Percentiles rank a stretch among this genome's conserved stretches.
Conservation (phyloP, 2,329 filamentous ascomycete genomes). For the Pseudogymnoascus destructans region DNA sequence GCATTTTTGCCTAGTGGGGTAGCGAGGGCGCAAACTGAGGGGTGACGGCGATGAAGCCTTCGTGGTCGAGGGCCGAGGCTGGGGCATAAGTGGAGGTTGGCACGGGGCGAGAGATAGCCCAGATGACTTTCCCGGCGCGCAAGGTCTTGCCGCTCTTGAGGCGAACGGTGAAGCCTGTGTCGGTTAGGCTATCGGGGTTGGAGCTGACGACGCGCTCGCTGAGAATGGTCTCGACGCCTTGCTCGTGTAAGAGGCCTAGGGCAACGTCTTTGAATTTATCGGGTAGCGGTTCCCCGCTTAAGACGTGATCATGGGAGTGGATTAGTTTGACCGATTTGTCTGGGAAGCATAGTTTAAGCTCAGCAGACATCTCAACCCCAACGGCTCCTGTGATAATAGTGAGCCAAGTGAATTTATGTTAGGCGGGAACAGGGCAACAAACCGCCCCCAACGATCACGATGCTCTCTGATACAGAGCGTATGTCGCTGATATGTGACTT, state of each 20-base stretch:
- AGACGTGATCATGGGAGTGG: conserved; percentile 56
- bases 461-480: conserved; percentile 38
- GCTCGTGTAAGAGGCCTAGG: conserved; percentile 43
- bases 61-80: conserved; percentile 40
- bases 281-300: conserved; percentile 61
- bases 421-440: conserved; percentile 12
- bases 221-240: conserved; percentile 53
- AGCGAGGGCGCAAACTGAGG: conserved; percentile 32
- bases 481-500: conserved; percentile 45
- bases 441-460: conserved; percentile 64
- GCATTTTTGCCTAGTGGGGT: not conserved
- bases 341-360: conserved; percentile 58
- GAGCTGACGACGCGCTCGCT: conserved; percentile 41
- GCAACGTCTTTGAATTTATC: conserved; percentile 54
- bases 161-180: conserved; percentile 29
- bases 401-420: not conserved
- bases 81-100: conserved; percentile 54
- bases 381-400: conserved; percentile 45
- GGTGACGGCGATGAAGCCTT: conserved; percentile 53
- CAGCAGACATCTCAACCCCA: conserved; percentile 69
- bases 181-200: conserved; percentile 33
- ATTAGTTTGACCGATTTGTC: conserved; percentile 55
- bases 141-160: conserved; percentile 49
- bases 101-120: conserved; percentile 50
- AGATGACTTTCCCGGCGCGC: conserved; percentile 51